Evolutionary conservation across 257 asterid species (phyloP).

Genomic region (Ophiorrhiza pumila): DNA sequence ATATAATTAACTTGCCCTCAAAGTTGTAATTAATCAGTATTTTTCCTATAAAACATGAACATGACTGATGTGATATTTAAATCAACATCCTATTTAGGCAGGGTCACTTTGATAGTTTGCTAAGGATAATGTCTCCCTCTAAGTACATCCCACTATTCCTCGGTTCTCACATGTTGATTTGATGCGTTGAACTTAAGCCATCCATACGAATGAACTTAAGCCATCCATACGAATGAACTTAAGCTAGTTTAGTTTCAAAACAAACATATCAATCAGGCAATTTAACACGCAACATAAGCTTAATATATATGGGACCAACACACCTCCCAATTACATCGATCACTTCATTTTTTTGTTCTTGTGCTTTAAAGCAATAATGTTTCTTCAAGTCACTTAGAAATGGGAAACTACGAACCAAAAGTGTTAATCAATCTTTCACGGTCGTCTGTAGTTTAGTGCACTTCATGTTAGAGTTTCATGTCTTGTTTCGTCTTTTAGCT

Average conservation of each 20-base stretch:
- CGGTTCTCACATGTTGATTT: conserved; percentile 10
- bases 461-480: conserved; percentile 13
- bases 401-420: neutral
- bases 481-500: neutral
- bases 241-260: conserved; percentile 1
- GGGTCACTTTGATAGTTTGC: conserved; percentile 20
- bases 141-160: conserved; percentile 15
- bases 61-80: conserved; percentile 27
- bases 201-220: conserved; percentile 5
- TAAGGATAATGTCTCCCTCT: conserved; percentile 29
- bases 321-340: neutral
- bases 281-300: conserved; percentile 26
- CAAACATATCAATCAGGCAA: neutral
- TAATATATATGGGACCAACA: conserved; percentile 13
- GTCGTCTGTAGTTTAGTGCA: conserved; percentile 6
- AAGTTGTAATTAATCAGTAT: conserved; percentile 6
- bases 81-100: conserved; percentile 28
- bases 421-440: conserved; percentile 9
- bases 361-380: conserved; percentile 9
- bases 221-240: neutral
- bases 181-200: conserved; percentile 17
- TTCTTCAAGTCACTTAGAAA: neutral
- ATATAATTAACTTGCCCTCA: conserved; percentile 11
- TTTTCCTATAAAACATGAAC: neutral
- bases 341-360: conserved; percentile 4